Conservation (phyloP, 2,329 filamentous ascomycete species). For the Drechslerella coelobrocha region DNA sequence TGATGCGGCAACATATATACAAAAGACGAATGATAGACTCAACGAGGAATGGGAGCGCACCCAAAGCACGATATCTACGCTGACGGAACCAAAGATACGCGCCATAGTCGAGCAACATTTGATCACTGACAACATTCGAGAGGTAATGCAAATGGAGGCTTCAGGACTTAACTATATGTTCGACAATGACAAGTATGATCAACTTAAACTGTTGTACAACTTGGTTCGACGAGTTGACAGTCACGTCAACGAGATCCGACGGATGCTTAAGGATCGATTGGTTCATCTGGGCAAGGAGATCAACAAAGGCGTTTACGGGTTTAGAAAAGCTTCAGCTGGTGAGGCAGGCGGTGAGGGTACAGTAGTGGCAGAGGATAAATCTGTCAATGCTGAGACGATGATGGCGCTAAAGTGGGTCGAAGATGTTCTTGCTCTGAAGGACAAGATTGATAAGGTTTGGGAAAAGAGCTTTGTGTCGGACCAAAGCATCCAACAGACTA, state of each 20-base stretch:
- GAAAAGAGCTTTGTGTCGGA: slow-evolving; percentile 75
- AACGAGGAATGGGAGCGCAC: slow-evolving; percentile 83
- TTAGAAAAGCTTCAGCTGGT: slow-evolving; percentile 64
- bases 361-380: slow-evolving; percentile 63
- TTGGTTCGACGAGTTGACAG: slow-evolving; percentile 79
- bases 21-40: slow-evolving; percentile 75
- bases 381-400: slow-evolving; percentile 68
- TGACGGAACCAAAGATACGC: slow-evolving; percentile 75
- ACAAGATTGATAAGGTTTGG: slow-evolving; percentile 86
- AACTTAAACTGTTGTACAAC: slow-evolving; percentile 80
- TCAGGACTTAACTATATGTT: slow-evolving; percentile 90
- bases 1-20: slow-evolving; percentile 82
- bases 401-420: slow-evolving; percentile 95
- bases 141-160: slow-evolving; percentile 82
- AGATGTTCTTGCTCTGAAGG: slow-evolving; percentile 82
- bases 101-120: slow-evolving; percentile 80
- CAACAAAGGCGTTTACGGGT: slow-evolving; percentile 67
- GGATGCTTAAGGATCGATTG: slow-evolving; percentile 75
- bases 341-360: slow-evolving; percentile 56
- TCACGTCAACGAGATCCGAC: slow-evolving; percentile 73
- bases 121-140: slow-evolving; percentile 76
- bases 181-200: slow-evolving; percentile 80
- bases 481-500: slow-evolving; percentile 76
- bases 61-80: slow-evolving; percentile 76
- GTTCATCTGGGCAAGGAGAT: slow-evolving; percentile 82